Evolutionary conservation across 2,329 filamentous ascomycete species (phyloP).

Genomic region (Phaeomoniella chlamydospora): DNA sequence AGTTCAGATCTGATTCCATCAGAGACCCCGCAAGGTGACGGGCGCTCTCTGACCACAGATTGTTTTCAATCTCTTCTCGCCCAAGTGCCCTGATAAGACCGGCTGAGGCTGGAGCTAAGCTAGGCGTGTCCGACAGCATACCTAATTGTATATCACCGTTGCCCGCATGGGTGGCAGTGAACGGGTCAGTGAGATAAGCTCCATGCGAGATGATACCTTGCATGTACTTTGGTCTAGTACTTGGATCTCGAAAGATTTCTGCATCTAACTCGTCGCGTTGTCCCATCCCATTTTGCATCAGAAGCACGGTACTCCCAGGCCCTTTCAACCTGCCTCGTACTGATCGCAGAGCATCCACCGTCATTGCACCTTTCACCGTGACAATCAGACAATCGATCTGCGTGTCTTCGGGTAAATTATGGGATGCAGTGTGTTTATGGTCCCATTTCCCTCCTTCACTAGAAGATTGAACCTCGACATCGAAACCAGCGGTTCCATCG

Average conservation of each 20-base stretch:
- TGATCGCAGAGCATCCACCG: slow-evolving; percentile 49
- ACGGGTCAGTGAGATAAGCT: slow-evolving; percentile 31
- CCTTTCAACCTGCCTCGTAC: slow-evolving; percentile 51
- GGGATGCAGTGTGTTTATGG: slow-evolving; percentile 2
- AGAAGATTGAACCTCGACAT: slow-evolving; percentile 21
- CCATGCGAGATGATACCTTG: slow-evolving; percentile 52
- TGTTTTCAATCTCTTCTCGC: background rate
- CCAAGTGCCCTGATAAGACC: background rate
- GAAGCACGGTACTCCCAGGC: slow-evolving; percentile 54
- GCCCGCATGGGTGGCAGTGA: slow-evolving; percentile 42
- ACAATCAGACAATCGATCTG: slow-evolving; percentile 63
- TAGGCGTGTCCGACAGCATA: slow-evolving; percentile 25
- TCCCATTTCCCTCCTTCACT: slow-evolving; percentile 4
- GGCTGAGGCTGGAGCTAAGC: slow-evolving; percentile 5
- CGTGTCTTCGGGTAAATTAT: slow-evolving; percentile 6
- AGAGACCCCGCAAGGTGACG: slow-evolving; percentile 47
- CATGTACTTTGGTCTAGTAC: slow-evolving; percentile 59
- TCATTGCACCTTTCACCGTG: slow-evolving; percentile 58
- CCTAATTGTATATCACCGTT: slow-evolving; percentile 45
- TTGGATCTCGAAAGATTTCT: slow-evolving; percentile 52
- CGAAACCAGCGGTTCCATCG: slow-evolving; percentile 27
- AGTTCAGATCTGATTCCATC: slow-evolving; percentile 46
- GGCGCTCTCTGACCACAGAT: background rate
- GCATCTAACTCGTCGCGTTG: slow-evolving; percentile 64
- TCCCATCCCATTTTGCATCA: slow-evolving; percentile 73